These are phyloP conservation scores for Penicillium salamii DNA, from an alignment of 495 filamentous ascomycete species.

Conservation along the genomic window DNA sequence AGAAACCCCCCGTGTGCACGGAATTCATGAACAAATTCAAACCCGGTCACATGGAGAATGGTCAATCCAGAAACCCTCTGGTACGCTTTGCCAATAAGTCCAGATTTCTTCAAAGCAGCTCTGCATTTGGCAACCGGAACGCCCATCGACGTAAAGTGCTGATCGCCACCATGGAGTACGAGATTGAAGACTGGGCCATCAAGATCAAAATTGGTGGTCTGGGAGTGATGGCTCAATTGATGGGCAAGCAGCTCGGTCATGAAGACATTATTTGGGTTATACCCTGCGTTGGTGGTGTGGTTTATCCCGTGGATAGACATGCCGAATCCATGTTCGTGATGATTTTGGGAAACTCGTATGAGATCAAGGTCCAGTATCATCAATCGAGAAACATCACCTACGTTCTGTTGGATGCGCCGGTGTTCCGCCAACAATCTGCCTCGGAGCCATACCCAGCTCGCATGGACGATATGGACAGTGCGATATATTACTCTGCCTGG, in stretches of 20 bases:
- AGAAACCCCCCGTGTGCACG: slow-evolving; percentile 41
- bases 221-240: slow-evolving; percentile 68
- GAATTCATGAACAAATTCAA: slow-evolving; percentile 31
- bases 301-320: slow-evolving; percentile 59
- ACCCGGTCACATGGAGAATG: slow-evolving; percentile 10
- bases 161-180: slow-evolving; percentile 72
- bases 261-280: slow-evolving; percentile 75
- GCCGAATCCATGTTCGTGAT: slow-evolving; percentile 64
- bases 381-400: slow-evolving; percentile 66
- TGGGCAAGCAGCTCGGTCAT: slow-evolving; percentile 66
- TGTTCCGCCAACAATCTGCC: slow-evolving; percentile 68
- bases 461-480: slow-evolving; percentile 72
- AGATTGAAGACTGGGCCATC: slow-evolving; percentile 69
- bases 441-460: slow-evolving; percentile 66
- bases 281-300: slow-evolving; percentile 66
- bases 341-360: slow-evolving; percentile 62
- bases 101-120: slow-evolving; percentile 43
- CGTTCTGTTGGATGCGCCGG: slow-evolving; percentile 66
- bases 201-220: slow-evolving; percentile 74
- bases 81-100: slow-evolving; percentile 40
- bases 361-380: slow-evolving; percentile 67
- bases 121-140: slow-evolving; percentile 43
- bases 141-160: slow-evolving; percentile 53
- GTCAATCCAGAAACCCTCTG: slow-evolving; percentile 28
- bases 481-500: slow-evolving; percentile 73